Base-by-base conservation (phyloP, 139 green algal species). In the Marvania coccoides region DNA sequence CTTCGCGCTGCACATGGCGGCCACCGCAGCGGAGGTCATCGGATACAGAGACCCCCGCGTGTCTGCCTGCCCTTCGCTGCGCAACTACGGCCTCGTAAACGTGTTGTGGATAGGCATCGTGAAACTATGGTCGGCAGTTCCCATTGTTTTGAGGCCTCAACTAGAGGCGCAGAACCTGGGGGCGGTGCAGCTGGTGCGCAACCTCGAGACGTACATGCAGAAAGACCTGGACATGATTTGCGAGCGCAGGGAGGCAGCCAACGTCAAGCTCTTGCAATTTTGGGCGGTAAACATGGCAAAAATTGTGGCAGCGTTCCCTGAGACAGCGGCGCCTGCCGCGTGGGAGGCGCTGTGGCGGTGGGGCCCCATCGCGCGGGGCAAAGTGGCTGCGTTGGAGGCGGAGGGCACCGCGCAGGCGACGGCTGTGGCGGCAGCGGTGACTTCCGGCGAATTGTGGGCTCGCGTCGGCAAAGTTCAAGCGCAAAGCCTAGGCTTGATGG, bases 211-310 rank as follows among this genome's bases (percentile, higher is more conserved):
- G n/a, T 71, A 51, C n/a, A 34, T 64, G 24, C 34, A 53, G 33
- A 23, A 35, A 3, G 63, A 71, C 19, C 26, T 64, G 24, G 30
- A n/a, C n/a, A 34, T 31, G 39, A 62, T 48, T 23, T 53, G 59
- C 63, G 10, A 3, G 8, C 54, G 45, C 30, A 33, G 58, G 29
- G 54, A 58, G 33, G 39, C 48, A 0, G 63, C 46, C 29, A 14
- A 62, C n/a, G 58, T 15, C 19, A 74, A 74, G 46, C 42, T 74
- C 24, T 28, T 74, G 53, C 59, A 48, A 38, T 74, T 69, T 36
- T 74, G 67, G 67, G 29, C 47, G 35, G 45, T 57, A 6, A 61
- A 70, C 31, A 53, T 55, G n/a, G 23, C 35, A 3, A 36, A 35
- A 15, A 13, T 74, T 46, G 40, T 70, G 23, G 47, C 24, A 33